A percentile compares a stretch with the other conserved stretches of the same genome.
Evolutionary conservation across 2,329 filamentous ascomycete genomes (phyloP).

Genomic region (Coniochaeta prunicola): DNA sequence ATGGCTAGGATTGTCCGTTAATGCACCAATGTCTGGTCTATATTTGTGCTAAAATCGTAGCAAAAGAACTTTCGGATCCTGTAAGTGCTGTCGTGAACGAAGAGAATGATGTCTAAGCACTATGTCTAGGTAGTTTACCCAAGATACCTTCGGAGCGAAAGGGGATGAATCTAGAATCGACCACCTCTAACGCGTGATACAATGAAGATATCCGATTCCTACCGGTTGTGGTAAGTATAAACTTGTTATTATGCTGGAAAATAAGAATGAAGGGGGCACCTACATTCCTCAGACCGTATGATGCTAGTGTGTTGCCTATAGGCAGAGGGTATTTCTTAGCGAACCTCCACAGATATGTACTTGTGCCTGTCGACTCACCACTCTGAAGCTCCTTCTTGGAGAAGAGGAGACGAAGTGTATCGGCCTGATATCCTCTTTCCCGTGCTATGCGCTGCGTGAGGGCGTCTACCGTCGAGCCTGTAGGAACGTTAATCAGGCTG

Average conservation of each 20-base stretch:
- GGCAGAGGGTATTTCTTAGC: neutral
- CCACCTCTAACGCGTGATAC: neutral
- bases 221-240: neutral
- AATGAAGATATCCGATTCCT: neutral
- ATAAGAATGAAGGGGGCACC: neutral
- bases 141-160: constrained; percentile 11
- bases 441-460: neutral
- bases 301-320: neutral
- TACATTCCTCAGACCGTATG: neutral
- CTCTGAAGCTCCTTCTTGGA: neutral
- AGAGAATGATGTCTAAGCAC: too few relatives aligned
- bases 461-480: neutral
- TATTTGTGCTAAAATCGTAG: too few relatives aligned
- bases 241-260: neutral
- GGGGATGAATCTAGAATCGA: neutral
- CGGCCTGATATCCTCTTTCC: neutral
- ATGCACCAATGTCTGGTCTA: too few relatives aligned
- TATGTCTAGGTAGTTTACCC: too few relatives aligned
- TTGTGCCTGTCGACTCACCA: neutral
- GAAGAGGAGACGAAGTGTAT: neutral
- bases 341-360: neutral
- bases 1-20: too few relatives aligned
- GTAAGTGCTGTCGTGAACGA: too few relatives aligned
- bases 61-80: too few relatives aligned
- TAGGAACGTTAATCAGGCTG: neutral